Evolutionary conservation across 129 eudicot genomes (phyloP).

Genomic region (Pseudognaphalium luteoalbum): DNA sequence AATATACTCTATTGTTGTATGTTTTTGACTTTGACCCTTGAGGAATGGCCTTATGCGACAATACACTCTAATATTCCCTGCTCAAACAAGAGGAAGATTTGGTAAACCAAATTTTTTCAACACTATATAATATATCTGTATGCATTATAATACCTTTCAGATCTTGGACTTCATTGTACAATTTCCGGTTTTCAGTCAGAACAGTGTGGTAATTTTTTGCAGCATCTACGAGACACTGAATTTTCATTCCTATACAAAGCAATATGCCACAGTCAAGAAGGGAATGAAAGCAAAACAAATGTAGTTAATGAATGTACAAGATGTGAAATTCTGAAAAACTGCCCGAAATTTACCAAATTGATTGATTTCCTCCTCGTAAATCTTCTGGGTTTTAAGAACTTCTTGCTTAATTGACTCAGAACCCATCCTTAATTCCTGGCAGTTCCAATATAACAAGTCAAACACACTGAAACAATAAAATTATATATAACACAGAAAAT

Average conservation of each 20-base stretch:
- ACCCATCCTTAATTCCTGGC: constrained; percentile 53
- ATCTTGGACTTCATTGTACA: constrained; percentile 89
- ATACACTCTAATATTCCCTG: constrained; percentile 89
- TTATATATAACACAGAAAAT: background rate
- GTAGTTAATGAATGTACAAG: background rate
- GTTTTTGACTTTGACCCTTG: constrained; percentile 58
- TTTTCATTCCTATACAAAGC: constrained; percentile 46
- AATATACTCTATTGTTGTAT: constrained; percentile 63
- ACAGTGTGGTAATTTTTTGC: constrained; percentile 77
- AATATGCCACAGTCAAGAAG: background rate
- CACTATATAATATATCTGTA: background rate
- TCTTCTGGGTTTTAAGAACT: constrained; percentile 45
- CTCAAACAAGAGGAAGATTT: constrained; percentile 19
- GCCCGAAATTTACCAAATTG: constrained; percentile 48
- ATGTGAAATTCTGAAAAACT: background rate
- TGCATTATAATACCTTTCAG: constrained; percentile 56
- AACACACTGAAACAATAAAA: background rate
- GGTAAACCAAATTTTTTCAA: background rate
- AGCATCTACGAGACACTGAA: constrained; percentile 70
- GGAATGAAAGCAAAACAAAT: background rate
- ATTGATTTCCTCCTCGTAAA: constrained; percentile 57
- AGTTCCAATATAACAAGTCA: background rate
- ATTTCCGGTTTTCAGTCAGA: constrained; percentile 63
- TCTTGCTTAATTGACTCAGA: constrained; percentile 66
- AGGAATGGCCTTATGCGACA: constrained; percentile 89